phyloP scores from a whole-genome alignment of 2,329 filamentous ascomycete genomes.

The Lachnellula arida region DNA sequence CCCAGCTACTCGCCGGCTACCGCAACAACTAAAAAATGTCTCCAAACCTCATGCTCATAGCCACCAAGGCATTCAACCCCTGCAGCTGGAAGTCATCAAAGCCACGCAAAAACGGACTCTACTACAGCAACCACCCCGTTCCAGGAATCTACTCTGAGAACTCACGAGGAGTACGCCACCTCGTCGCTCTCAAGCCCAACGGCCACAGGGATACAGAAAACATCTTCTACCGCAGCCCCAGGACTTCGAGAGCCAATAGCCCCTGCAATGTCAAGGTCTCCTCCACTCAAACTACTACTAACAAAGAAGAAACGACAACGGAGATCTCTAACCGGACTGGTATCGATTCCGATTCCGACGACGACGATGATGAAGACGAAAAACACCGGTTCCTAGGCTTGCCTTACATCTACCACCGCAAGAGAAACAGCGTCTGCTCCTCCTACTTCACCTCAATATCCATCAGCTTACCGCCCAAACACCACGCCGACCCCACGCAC shows the following conservation, averaged over 20 bases:
- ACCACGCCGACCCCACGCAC: neutral
- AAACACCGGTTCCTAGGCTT: neutral
- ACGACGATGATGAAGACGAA: neutral
- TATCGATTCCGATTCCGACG: neutral
- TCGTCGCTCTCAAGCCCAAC: conserved; percentile 11
- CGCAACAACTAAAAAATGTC: neutral
- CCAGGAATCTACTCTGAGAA: conserved; percentile 15
- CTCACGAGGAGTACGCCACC: conserved; percentile 7
- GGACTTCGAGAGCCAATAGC: neutral
- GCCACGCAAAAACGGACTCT: conserved; percentile 6
- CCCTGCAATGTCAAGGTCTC: neutral
- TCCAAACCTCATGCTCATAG: conserved; percentile 9
- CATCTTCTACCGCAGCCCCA: conserved; percentile 7
- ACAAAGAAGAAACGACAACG: neutral
- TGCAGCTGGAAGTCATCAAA: neutral
- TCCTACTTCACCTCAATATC: neutral
- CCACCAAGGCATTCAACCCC: conserved; percentile 5
- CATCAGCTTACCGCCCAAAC: conserved; percentile 1
- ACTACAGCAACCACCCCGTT: conserved; percentile 11
- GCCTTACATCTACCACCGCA: neutral
- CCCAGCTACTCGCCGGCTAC: neutral
- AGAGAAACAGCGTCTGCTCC: neutral
- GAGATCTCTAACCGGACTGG: neutral
- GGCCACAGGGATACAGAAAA: conserved; percentile 8
- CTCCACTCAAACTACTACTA: neutral